Evolutionary conservation across 2,329 filamentous ascomycete genomes (phyloP).

Genomic region (Alternaria gaisen): DNA sequence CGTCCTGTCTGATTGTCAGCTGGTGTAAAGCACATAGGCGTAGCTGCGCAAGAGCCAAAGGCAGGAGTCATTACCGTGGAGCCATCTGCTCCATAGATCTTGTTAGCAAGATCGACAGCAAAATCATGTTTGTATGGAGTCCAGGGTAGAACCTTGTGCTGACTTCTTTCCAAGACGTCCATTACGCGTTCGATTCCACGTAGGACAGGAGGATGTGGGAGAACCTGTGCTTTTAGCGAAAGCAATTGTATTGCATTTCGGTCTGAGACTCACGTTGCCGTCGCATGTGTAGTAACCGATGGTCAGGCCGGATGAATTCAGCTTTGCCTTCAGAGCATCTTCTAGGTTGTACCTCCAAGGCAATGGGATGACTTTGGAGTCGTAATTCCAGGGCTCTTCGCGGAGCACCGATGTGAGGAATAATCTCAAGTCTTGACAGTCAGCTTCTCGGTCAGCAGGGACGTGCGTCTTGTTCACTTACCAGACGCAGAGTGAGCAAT

Average conservation of each 20-base stretch:
- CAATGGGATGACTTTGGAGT: conserved; percentile 69
- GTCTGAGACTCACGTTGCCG: conserved; percentile 9
- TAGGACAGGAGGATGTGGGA: conserved; percentile 12
- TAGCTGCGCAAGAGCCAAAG: fast-evolving
- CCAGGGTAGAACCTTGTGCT: conserved; percentile 13
- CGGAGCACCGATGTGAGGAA: conserved; percentile 63
- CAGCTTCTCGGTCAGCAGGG: neutral
- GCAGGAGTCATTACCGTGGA: neutral
- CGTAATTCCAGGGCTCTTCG: conserved; percentile 68
- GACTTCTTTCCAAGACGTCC: neutral
- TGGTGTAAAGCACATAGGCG: neutral
- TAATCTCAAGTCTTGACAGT: conserved; percentile 48
- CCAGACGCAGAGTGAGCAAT: conserved; percentile 35
- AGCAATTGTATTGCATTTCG: conserved; percentile 29
- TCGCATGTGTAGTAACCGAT: conserved; percentile 58
- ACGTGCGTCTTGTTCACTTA: neutral
- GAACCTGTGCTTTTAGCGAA: conserved; percentile 5
- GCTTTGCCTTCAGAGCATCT: conserved; percentile 11
- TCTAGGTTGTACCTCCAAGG: conserved; percentile 59
- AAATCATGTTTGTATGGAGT: conserved; percentile 9
- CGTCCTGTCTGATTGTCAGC: conserved; percentile 1
- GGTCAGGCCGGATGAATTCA: conserved; percentile 57
- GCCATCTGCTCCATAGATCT: conserved; percentile 5
- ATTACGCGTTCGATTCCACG: conserved; percentile 12
- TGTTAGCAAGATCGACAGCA: conserved; percentile 12